Percentiles rank a stretch among this genome's conserved stretches.
These are phyloP conservation scores for Xylariales sp. DNA, from an alignment of 2,329 filamentous ascomycete species.

Conservation along the genomic window DNA sequence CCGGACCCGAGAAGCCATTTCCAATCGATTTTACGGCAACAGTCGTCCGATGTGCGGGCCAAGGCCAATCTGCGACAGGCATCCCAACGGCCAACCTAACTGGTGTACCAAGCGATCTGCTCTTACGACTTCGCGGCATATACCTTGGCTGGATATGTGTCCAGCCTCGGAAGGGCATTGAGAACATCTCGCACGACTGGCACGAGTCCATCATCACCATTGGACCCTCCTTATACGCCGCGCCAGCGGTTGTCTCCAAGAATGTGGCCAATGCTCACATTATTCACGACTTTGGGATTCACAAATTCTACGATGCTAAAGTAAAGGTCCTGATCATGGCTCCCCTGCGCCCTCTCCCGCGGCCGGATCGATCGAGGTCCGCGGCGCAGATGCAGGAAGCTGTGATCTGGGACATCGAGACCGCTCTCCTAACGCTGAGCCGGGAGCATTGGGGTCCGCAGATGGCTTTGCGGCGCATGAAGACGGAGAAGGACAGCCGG, in stretches of 20 bases:
- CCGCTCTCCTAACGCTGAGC: conserved; percentile 40
- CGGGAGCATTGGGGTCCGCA: conserved; percentile 40
- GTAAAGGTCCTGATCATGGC: conserved; percentile 58
- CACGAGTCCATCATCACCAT: conserved; percentile 55
- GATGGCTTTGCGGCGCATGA: conserved; percentile 31
- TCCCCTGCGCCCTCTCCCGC: conserved; percentile 41
- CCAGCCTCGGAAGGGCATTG: conserved; percentile 25
- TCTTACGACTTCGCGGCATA: conserved; percentile 52
- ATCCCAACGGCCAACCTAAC: conserved; percentile 51
- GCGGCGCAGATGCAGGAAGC: conserved; percentile 15
- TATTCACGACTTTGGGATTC: conserved; percentile 43
- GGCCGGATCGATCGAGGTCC: conserved; percentile 8
- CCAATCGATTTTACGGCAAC: conserved; percentile 47
- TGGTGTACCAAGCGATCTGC: conserved; percentile 47
- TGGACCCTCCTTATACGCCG: conserved; percentile 41
- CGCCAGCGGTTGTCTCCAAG: conserved; percentile 41
- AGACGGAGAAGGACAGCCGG: conserved; percentile 34
- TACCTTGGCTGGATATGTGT: conserved; percentile 62
- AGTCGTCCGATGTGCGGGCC: conserved; percentile 39
- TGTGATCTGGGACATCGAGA: conserved; percentile 34
- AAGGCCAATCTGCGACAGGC: conserved; percentile 33
- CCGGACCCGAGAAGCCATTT: conserved; percentile 48
- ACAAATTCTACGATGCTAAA: conserved; percentile 34
- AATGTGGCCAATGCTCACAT: conserved; percentile 51
- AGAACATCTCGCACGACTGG: conserved; percentile 43